phyloP scores from a whole-genome alignment of 306 rosid genomes.

The Morella rubra region DNA sequence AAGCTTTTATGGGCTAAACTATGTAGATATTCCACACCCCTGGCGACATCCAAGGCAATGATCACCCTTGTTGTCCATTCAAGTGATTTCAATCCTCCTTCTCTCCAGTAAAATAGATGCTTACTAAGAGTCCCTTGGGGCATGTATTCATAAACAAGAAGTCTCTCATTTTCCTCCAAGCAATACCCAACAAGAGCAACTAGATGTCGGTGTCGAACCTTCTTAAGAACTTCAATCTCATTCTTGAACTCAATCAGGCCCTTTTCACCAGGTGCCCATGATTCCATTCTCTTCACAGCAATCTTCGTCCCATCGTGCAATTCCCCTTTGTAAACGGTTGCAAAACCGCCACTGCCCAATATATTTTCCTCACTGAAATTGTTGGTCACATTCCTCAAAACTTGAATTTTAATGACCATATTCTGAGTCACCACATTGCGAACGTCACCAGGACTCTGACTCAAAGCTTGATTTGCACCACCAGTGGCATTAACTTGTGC shows the following conservation, averaged over 20 bases:
- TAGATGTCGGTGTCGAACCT: conserved; percentile 78
- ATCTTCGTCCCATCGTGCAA: conserved; percentile 85
- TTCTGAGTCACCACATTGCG: conserved; percentile 59
- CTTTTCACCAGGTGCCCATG: conserved; percentile 59
- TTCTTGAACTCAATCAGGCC: conserved; percentile 70
- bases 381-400: conserved; percentile 66
- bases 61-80: conserved; percentile 77
- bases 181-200: conserved; percentile 94
- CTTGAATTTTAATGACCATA: conserved; percentile 69
- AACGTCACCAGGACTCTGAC: conserved; percentile 41
- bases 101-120: conserved; percentile 58
- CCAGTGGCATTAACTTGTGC: conserved; percentile 26
- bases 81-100: conserved; percentile 58
- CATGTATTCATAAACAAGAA: conserved; percentile 90
- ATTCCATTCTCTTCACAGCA: conserved; percentile 94
- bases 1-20: conserved; percentile 73
- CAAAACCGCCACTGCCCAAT: conserved; percentile 86
- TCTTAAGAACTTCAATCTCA: conserved; percentile 82
- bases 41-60: conserved; percentile 89
- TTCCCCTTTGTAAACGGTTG: conserved; percentile 80
- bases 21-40: conserved; percentile 91
- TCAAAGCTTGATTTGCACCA: conserved; percentile 22
- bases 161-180: conserved; percentile 80
- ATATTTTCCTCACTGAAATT: conserved; percentile 59
- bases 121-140: conserved; percentile 75